Evolutionary conservation across 169 alveolate genomes (phyloP).

Genomic region (Plasmodium knowlesi): DNA sequence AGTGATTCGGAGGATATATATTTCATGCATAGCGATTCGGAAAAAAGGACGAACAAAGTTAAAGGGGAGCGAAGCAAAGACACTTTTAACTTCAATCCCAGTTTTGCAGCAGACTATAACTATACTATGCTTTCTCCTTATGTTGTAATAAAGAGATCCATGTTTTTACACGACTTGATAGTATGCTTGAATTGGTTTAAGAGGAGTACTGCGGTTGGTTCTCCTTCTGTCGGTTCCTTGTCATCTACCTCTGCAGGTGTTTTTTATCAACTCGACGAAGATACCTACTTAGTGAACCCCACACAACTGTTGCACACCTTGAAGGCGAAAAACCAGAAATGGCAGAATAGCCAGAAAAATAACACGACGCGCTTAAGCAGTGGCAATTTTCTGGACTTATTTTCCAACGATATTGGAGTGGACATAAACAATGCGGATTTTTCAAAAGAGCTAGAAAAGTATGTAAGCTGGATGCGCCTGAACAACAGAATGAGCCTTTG

Average conservation of each 20-base stretch:
- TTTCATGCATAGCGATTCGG: background rate
- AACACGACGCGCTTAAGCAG: background rate
- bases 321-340: background rate
- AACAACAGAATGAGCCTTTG: slow-evolving; percentile 57
- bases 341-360: background rate
- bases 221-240: background rate
- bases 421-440: slow-evolving; percentile 19
- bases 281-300: slow-evolving; percentile 54
- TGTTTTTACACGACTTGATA: slow-evolving; percentile 61
- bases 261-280: slow-evolving; percentile 51
- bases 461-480: slow-evolving; percentile 75
- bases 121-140: background rate
- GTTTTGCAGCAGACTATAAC: background rate
- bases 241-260: background rate
- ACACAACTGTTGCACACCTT: slow-evolving; percentile 15
- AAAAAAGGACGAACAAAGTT: background rate
- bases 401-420: slow-evolving; percentile 49
- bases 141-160: slow-evolving; percentile 31
- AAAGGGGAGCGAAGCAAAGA: background rate
- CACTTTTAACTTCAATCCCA: background rate
- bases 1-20: background rate
- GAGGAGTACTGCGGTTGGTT: background rate
- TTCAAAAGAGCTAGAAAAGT: slow-evolving; percentile 47
- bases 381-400: slow-evolving; percentile 35
- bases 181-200: slow-evolving; percentile 54